These are phyloP conservation scores for Cyberlindnera galapagoensis DNA, from an alignment of 805 yeast genomes.

Conservation along the genomic window DNA sequence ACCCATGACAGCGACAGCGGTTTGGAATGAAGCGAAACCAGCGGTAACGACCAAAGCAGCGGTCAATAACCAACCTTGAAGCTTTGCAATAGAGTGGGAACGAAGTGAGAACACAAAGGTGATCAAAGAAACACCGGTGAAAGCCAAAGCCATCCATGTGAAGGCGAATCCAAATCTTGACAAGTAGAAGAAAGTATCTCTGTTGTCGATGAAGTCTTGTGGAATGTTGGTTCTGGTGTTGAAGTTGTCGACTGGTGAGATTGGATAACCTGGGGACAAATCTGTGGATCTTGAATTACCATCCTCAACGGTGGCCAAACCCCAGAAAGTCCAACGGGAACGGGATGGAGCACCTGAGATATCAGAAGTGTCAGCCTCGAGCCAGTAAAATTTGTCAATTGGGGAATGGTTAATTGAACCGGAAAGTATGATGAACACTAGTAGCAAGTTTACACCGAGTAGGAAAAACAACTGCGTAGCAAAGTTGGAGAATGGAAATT, in stretches of 20 bases:
- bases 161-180: slow-evolving; percentile 63
- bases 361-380: slow-evolving; percentile 57
- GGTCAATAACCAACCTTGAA: slow-evolving; percentile 43
- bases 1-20: slow-evolving; percentile 75
- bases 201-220: slow-evolving; percentile 41
- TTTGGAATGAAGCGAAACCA: slow-evolving; percentile 63
- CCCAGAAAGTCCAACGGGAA: slow-evolving; percentile 85
- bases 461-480: slow-evolving; percentile 12
- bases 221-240: slow-evolving; percentile 49
- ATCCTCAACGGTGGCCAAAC: slow-evolving; percentile 45
- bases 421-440: slow-evolving; percentile 55
- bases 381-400: slow-evolving; percentile 61
- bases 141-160: slow-evolving; percentile 51
- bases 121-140: slow-evolving; percentile 56
- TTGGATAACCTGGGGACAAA: slow-evolving; percentile 61
- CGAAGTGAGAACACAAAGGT: slow-evolving; percentile 49
- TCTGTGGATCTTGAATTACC: slow-evolving; percentile 29
- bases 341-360: slow-evolving; percentile 41
- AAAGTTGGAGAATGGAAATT: slow-evolving; percentile 12
- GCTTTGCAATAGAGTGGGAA: slow-evolving; percentile 47
- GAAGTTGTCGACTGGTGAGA: slow-evolving; percentile 73
- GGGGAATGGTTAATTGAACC: slow-evolving; percentile 58
- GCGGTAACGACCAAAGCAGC: slow-evolving; percentile 48
- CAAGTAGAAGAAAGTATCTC: slow-evolving; percentile 55
- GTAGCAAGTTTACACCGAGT: slow-evolving; percentile 35